A percentile compares a stretch with the other conserved stretches of the same genome.
Conservation (phyloP, 192 early-diverging fungal species). For the Gigaspora rosea region DNA sequence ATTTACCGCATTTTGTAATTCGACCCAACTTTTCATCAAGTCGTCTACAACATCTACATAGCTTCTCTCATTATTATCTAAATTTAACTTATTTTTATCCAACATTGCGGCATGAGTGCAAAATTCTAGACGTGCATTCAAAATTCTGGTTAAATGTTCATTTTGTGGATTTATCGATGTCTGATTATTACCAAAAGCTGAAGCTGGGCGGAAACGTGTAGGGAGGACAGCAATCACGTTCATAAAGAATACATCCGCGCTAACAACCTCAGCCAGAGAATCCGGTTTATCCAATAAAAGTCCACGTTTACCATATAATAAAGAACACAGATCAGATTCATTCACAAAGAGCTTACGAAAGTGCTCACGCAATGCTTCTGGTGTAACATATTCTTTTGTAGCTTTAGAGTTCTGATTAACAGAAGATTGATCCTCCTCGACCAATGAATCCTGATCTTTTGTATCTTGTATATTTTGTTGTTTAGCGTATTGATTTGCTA, state of each 20-base stretch:
- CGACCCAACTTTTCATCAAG: conserved; percentile 67
- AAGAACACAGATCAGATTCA: conserved; percentile 72
- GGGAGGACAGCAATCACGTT: conserved; percentile 91
- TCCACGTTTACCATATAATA: conserved; percentile 79
- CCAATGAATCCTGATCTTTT: no score
- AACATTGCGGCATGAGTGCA: conserved; percentile 50
- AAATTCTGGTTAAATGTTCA: conserved; percentile 78
- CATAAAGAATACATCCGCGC: conserved; percentile 90
- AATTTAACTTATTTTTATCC: conserved; percentile 26
- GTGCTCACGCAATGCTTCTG: conserved; percentile 78
- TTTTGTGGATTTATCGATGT: conserved; percentile 96
- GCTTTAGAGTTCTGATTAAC: conserved; percentile 39
- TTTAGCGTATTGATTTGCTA: background rate
- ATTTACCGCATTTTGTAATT: conserved; percentile 88
- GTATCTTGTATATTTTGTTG: no score
- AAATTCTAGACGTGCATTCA: conserved; percentile 76
- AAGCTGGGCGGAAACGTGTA: conserved; percentile 90
- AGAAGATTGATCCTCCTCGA: conserved; percentile 34
- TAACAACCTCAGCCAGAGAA: conserved; percentile 39
- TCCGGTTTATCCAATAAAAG: conserved; percentile 31
- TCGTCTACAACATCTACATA: conserved; percentile 46
- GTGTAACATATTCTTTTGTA: conserved; percentile 59
- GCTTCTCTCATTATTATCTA: conserved; percentile 25
- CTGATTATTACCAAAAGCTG: conserved; percentile 80
- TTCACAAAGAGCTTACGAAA: conserved; percentile 75